Conservation (phyloP, 345 rosid genomes). For the Rhodamnia rubescens region DNA sequence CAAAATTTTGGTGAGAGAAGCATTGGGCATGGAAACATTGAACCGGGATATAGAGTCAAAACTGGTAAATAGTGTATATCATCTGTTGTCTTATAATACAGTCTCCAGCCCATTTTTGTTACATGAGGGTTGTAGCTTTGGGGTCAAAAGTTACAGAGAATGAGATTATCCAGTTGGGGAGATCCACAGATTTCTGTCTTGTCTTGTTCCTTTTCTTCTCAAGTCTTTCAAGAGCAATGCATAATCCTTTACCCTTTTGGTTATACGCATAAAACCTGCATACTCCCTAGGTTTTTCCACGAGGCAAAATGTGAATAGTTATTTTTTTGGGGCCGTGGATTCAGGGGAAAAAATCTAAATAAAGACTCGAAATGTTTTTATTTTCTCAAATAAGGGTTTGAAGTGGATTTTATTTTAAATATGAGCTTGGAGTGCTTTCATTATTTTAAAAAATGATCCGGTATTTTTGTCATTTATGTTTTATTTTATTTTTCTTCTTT, state of each 20-base stretch:
- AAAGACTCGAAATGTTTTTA: too few species aligned
- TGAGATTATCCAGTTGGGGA: background rate
- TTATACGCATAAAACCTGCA: accelerated
- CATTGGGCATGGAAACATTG: background rate
- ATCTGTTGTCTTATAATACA: background rate
- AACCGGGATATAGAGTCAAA: background rate
- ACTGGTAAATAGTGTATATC: background rate
- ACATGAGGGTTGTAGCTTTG: background rate
- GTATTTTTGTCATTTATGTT: too few species aligned
- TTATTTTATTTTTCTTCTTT: too few species aligned
- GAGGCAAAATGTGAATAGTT: background rate
- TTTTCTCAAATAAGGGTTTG: too few species aligned
- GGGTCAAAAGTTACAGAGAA: background rate
- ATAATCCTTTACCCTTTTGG: background rate
- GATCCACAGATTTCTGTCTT: background rate
- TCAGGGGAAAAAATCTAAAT: too few species aligned
- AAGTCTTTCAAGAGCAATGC: background rate
- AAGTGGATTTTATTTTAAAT: too few species aligned
- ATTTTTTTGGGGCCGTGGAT: background rate
- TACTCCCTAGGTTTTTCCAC: background rate
- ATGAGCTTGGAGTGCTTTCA: too few species aligned
- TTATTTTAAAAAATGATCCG: too few species aligned
- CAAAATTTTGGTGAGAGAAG: background rate
- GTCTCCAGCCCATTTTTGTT: background rate
- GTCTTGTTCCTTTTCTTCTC: background rate